Evolutionary conservation across 164 flowering plant genomes (phyloP), one percentile per base, ranked within the genome.

Genomic region (Paratinospora sagittata): DNA sequence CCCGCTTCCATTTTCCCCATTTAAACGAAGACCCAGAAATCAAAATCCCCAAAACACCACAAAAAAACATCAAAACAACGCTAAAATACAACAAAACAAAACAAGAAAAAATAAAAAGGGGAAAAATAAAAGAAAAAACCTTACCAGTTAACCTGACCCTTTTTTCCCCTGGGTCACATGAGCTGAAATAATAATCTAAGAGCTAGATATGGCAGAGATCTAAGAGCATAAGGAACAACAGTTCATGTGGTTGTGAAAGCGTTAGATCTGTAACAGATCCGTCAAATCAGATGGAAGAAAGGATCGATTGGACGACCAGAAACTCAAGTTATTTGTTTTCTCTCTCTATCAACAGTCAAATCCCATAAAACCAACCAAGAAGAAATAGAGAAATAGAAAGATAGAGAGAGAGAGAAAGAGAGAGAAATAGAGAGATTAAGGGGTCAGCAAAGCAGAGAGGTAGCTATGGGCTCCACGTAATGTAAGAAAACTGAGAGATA

Each of bases 251-350:
- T 62, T 67, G 14, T 24, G 71, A 74, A 70, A 75, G 76, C 63
- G 66, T 63, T 68, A 75, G 80, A 80, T 80, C 83, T 80, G 45
- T 14, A 19, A 52, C 24, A 75, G 83, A 80, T 73, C 78, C 75
- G 75, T 65, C 73, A 55, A 77, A 74, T 66, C 78, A 66, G 19
- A 52, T n/a, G 60, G 23, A 21, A 2, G 12, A 43, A 30, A 30
- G 30, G 64, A 57, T 57, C 45, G 76, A 73, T 68, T 68, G 70
- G 68, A 57, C 36, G 27, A 45, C 49, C 65, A 70, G 71, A 65
- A 47, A 70, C 67, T 60, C 67, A 64, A 47, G 75, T 73, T n/a
- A n/a, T n/a, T n/a, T n/a, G n/a, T n/a, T n/a, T n/a, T n/a, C n/a
- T n/a, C n/a, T n/a, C 66, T 39, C 34, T 70, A 69, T 64, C 68